These are phyloP conservation scores for Dictyostelium capitatum DNA, from an alignment of 78 protist genomes.

Conservation along the genomic window DNA sequence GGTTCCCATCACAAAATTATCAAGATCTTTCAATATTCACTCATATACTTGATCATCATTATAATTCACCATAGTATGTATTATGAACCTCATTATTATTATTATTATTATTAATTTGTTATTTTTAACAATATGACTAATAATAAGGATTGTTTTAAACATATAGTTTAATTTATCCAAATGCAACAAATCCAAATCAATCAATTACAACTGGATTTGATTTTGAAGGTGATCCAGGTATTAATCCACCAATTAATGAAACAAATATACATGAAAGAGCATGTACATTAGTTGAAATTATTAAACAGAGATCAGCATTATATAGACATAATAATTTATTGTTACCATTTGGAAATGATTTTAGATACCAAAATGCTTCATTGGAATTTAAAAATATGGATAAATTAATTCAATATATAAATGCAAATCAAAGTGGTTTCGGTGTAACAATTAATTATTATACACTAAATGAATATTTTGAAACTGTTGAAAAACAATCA, in stretches of 20 bases:
- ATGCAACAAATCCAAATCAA: slow-evolving; percentile 39
- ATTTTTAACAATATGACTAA: background rate
- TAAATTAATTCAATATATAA: slow-evolving; percentile 62
- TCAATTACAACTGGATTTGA: slow-evolving; percentile 65
- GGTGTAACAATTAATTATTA: slow-evolving; percentile 20
- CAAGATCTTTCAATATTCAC: slow-evolving; percentile 17
- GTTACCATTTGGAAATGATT: slow-evolving; percentile 79
- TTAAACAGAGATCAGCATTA: slow-evolving; percentile 7
- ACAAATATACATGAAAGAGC: slow-evolving; percentile 62
- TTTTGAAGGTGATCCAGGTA: slow-evolving; percentile 21
- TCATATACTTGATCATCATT: slow-evolving; percentile 63
- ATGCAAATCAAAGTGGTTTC: background rate
- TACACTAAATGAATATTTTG: slow-evolving; percentile 48
- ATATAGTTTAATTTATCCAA: slow-evolving; percentile 33
- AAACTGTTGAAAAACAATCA: background rate
- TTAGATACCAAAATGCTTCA: slow-evolving; percentile 52
- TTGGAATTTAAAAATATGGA: slow-evolving; percentile 76
- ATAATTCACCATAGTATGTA: slow-evolving; percentile 43
- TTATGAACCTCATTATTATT: background rate
- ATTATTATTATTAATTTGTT: background rate
- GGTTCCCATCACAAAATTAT: slow-evolving; percentile 58
- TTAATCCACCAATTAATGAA: slow-evolving; percentile 65
- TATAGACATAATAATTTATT: slow-evolving; percentile 70
- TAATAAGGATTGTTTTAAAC: too few species aligned
- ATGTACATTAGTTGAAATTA: slow-evolving; percentile 34